phyloP scores from a whole-genome alignment of 345 rosid species.

The Sisymbrium altissimum region DNA sequence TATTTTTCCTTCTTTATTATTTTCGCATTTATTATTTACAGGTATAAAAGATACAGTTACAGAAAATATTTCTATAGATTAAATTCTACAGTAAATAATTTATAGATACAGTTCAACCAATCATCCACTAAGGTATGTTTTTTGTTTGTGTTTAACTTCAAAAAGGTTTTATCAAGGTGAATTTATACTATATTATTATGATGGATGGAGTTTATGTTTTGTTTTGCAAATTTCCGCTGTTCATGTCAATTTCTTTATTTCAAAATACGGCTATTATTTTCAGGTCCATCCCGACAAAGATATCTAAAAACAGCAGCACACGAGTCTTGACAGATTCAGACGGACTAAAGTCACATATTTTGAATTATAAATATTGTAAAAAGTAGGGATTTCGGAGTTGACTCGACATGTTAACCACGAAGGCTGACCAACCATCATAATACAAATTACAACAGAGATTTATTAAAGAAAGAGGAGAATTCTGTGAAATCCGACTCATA shows the following conservation, averaged over 20 bases:
- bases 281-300: neutral
- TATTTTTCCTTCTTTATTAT: too few species aligned
- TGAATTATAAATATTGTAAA: neutral
- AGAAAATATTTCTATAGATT: too few species aligned
- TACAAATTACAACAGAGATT: neutral
- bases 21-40: too few species aligned
- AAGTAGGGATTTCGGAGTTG: neutral
- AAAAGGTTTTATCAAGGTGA: too few species aligned
- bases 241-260: neutral
- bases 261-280: too few species aligned
- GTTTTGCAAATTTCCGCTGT: neutral
- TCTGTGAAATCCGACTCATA: neutral
- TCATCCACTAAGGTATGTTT: too few species aligned
- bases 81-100: too few species aligned
- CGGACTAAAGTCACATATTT: neutral
- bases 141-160: too few species aligned
- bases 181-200: too few species aligned
- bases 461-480: neutral
- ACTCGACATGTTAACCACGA: conserved; percentile 23
- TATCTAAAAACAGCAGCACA: neutral
- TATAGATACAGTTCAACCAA: too few species aligned
- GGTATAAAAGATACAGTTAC: too few species aligned
- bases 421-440: conserved; percentile 6
- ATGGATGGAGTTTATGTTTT: neutral
- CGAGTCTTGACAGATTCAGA: neutral